Conservation (phyloP, 768 basidiomycete genomes). For the Pleurotus tuber-regium region DNA sequence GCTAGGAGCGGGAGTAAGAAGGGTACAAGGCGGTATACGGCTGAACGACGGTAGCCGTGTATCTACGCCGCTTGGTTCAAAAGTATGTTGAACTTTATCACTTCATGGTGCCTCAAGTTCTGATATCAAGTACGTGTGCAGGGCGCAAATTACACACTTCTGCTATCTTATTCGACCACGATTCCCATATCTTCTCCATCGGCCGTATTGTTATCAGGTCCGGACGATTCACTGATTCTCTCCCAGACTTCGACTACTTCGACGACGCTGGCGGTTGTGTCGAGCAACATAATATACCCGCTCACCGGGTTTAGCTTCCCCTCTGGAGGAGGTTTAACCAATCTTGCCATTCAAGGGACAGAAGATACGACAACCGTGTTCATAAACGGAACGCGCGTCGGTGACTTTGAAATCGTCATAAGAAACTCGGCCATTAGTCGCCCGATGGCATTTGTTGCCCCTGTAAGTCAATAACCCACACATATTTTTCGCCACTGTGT, state of each 20-base stretch:
- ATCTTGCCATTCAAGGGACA: slow-evolving; percentile 2
- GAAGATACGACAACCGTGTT: background rate
- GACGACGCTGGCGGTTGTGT: slow-evolving; percentile 1
- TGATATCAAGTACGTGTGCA: background rate
- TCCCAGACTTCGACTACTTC: background rate
- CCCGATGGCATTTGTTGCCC: slow-evolving; percentile 6
- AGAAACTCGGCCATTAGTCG: background rate
- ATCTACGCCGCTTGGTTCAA: slow-evolving; percentile 4
- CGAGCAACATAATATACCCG: slow-evolving; percentile 5
- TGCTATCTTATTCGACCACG: background rate
- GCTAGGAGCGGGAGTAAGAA: background rate
- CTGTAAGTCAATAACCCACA: background rate
- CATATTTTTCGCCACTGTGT: background rate
- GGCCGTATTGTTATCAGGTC: background rate
- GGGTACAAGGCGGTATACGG: background rate
- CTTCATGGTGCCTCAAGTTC: background rate
- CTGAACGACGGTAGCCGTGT: background rate
- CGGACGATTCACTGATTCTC: background rate
- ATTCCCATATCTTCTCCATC: background rate
- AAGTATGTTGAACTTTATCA: background rate
- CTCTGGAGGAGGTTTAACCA: background rate
- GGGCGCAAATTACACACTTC: slow-evolving; percentile 3
- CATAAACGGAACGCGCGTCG: background rate
- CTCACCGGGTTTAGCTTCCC: background rate
- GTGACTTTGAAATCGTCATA: background rate